phyloP scores from a whole-genome alignment of 495 filamentous ascomycete genomes.

The Aeminium ludgeri region DNA sequence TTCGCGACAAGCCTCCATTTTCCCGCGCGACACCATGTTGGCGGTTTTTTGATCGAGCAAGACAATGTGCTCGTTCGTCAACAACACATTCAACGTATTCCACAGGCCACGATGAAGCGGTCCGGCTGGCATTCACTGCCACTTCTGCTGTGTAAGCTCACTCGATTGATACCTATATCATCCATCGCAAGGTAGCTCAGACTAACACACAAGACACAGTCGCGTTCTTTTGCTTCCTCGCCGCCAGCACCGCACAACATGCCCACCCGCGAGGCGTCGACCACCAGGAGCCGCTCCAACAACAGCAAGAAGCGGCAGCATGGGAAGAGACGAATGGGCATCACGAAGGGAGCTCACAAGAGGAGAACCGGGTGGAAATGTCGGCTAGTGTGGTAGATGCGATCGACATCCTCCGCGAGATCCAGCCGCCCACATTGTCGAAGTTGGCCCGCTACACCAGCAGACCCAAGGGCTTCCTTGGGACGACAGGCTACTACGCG shows the following conservation, averaged over 20 bases:
- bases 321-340: neutral
- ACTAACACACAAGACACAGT: constrained; percentile 1
- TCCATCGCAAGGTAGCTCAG: neutral
- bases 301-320: neutral
- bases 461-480: constrained; percentile 24
- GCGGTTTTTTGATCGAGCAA: neutral
- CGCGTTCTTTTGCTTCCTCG: constrained; percentile 14
- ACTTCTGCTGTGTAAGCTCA: constrained; percentile 12
- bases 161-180: neutral
- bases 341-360: neutral
- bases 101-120: constrained; percentile 12
- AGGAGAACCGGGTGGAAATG: constrained; percentile 7
- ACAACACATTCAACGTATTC: neutral
- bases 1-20: neutral
- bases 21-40: neutral
- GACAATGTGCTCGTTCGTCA: constrained; percentile 1
- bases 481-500: constrained; percentile 26
- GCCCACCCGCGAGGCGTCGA: neutral
- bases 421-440: constrained; percentile 18
- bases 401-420: constrained; percentile 19
- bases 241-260: constrained; percentile 6
- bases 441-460: constrained; percentile 19
- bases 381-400: constrained; percentile 16
- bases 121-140: constrained; percentile 12
- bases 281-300: constrained; percentile 1